Evolutionary conservation across 257 asterid species (phyloP).

Genomic region (Mentha longifolia): DNA sequence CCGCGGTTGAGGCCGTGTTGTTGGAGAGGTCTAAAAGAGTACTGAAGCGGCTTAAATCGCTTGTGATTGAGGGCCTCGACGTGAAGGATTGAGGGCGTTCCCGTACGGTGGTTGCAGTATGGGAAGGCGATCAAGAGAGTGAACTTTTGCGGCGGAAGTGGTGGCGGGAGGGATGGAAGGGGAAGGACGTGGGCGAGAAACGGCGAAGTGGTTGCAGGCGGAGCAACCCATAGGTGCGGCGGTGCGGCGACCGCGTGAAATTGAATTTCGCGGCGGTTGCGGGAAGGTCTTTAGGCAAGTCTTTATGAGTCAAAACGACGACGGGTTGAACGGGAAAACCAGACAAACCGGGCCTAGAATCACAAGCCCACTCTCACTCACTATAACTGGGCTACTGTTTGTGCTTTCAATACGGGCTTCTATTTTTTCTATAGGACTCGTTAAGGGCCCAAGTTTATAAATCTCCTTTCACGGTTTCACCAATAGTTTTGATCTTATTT

Average conservation of each 20-base stretch:
- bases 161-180: conserved; percentile 32
- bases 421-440: too few relatives aligned
- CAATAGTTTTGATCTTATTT: too few relatives aligned
- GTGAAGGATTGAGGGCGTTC: conserved; percentile 30
- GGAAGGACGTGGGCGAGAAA: conserved; percentile 25
- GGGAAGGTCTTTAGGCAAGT: background rate
- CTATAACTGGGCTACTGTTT: background rate
- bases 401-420: background rate
- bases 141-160: conserved; percentile 33
- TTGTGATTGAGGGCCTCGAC: conserved; percentile 16
- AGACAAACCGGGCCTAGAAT: background rate
- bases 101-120: conserved; percentile 23
- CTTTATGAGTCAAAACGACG: conserved; percentile 30
- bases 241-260: conserved; percentile 24
- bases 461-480: too few relatives aligned
- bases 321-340: background rate
- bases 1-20: background rate
- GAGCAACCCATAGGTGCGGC: conserved; percentile 48
- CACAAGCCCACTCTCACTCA: too few relatives aligned
- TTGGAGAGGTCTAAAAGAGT: conserved; percentile 32
- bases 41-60: conserved; percentile 37
- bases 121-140: conserved; percentile 25
- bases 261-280: conserved; percentile 32
- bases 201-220: conserved; percentile 45
- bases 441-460: too few relatives aligned